These are phyloP conservation scores for Agarophyton chilense DNA, from an alignment of 23 red algal species.

Conservation along the genomic window DNA sequence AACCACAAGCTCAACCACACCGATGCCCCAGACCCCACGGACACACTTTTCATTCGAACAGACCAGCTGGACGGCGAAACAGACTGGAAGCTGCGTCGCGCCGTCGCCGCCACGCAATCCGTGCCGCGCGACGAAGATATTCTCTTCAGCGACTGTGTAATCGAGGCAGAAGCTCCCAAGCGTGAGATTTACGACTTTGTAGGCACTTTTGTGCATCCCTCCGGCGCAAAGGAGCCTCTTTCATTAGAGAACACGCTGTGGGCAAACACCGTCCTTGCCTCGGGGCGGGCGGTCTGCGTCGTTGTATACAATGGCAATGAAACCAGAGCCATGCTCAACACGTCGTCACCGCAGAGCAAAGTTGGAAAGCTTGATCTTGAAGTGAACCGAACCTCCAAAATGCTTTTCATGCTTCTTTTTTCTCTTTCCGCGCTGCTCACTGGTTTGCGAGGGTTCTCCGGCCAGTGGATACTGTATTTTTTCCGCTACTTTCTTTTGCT, in stretches of 20 bases:
- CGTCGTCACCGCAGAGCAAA: constrained; percentile 82
- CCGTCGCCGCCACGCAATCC: constrained; percentile 77
- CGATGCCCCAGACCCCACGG: constrained; percentile 33
- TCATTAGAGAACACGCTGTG: constrained; percentile 94
- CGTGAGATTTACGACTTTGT: constrained; percentile 96
- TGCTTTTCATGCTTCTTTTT: constrained; percentile 91
- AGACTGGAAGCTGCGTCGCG: constrained; percentile 98
- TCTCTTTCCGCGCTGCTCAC: constrained; percentile 81
- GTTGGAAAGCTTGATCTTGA: constrained; percentile 90
- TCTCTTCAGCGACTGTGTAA: constrained; percentile 35
- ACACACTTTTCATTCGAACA: constrained; percentile 93
- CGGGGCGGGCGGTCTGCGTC: constrained; percentile 77
- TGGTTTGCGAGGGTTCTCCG: constrained; percentile 70
- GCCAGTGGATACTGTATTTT: constrained; percentile 87
- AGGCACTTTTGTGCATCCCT: constrained; percentile 73
- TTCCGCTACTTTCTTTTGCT: constrained; percentile 95
- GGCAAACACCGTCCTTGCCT: constrained; percentile 94
- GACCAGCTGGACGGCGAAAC: constrained; percentile 99
- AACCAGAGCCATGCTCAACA: constrained; percentile 83
- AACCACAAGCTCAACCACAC: neutral
- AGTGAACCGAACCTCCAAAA: constrained; percentile 88
- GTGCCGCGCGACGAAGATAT: constrained; percentile 72
- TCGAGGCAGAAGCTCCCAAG: constrained; percentile 87
- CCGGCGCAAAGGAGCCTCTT: constrained; percentile 73
- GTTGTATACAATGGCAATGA: constrained; percentile 94